phyloP scores from a whole-genome alignment of 2,329 filamentous ascomycete genomes.

The Rhytidhysteron rufulum region DNA sequence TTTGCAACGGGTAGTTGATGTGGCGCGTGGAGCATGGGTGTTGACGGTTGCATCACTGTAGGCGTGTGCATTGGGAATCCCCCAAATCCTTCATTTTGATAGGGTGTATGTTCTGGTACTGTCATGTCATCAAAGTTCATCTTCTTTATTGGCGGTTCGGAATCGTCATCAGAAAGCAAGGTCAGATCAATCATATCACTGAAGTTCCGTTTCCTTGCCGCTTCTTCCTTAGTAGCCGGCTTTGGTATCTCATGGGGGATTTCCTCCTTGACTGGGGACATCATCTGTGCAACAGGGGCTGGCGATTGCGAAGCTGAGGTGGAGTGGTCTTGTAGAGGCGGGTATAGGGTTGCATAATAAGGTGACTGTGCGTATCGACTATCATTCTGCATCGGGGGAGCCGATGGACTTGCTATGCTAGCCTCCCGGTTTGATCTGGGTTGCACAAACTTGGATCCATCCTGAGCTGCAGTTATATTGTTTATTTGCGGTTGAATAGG shows the following conservation, averaged over 20 bases:
- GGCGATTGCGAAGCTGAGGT: constrained; percentile 14
- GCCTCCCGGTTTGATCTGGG: too few relatives aligned
- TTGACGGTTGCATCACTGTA: background rate
- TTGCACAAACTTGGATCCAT: background rate
- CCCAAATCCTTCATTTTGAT: constrained; percentile 8
- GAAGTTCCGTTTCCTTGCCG: constrained; percentile 53
- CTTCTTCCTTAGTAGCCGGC: constrained; percentile 50
- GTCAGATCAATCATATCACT: constrained; percentile 54
- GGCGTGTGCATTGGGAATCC: background rate
- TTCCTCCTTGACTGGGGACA: constrained; percentile 24
- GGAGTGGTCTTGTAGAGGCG: constrained; percentile 11
- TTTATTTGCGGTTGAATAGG: background rate
- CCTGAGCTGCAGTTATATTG: background rate
- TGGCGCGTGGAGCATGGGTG: background rate
- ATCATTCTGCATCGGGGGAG: background rate
- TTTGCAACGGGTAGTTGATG: background rate
- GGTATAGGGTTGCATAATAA: constrained; percentile 10
- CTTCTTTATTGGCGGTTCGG: constrained; percentile 32
- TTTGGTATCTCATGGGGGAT: constrained; percentile 7
- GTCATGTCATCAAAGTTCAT: constrained; percentile 11
- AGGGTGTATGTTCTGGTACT: constrained; percentile 8
- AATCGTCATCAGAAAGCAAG: constrained; percentile 44
- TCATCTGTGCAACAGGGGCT: constrained; percentile 28
- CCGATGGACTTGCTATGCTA: background rate
- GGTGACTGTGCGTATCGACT: constrained; percentile 7